Evolutionary conservation across 352 stramenopile species (phyloP).

Genomic region (Pythium sukuiense): DNA sequence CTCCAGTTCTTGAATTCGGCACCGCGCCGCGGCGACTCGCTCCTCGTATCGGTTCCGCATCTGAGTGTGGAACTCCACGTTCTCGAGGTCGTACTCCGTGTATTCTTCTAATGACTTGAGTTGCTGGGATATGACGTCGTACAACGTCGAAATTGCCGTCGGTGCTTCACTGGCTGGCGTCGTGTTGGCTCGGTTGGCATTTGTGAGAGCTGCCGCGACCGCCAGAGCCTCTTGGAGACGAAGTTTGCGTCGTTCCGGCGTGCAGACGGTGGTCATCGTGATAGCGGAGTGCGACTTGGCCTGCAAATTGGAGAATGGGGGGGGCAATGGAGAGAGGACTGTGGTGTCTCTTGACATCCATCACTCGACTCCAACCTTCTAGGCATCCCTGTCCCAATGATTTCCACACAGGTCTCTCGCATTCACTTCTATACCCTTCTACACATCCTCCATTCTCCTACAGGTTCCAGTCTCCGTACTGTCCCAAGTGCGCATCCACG

Average conservation of each 20-base stretch:
- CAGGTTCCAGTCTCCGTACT: conserved; percentile 63
- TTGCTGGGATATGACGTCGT: background rate
- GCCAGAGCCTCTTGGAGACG: background rate
- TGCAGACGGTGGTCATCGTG: background rate
- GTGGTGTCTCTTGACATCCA: background rate
- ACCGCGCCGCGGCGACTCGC: too few species aligned
- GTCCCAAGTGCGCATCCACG: conserved; percentile 60
- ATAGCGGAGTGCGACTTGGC: background rate
- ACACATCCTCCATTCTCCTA: conserved; percentile 1
- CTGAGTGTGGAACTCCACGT: background rate
- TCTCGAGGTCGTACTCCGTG: background rate
- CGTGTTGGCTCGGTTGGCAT: background rate
- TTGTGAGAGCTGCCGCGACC: background rate
- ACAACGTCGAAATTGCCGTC: background rate
- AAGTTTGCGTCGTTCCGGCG: too few species aligned
- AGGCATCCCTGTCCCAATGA: background rate
- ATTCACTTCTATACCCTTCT: background rate
- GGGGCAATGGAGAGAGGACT: background rate
- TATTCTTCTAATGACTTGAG: background rate
- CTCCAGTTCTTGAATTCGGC: background rate
- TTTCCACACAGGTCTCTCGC: background rate
- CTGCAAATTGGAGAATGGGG: background rate
- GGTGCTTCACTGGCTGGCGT: background rate
- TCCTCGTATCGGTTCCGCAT: background rate
- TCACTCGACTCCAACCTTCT: background rate